Conservation (phyloP, 1,284 basidiomycete genomes). For the Fistulina hepatica region DNA sequence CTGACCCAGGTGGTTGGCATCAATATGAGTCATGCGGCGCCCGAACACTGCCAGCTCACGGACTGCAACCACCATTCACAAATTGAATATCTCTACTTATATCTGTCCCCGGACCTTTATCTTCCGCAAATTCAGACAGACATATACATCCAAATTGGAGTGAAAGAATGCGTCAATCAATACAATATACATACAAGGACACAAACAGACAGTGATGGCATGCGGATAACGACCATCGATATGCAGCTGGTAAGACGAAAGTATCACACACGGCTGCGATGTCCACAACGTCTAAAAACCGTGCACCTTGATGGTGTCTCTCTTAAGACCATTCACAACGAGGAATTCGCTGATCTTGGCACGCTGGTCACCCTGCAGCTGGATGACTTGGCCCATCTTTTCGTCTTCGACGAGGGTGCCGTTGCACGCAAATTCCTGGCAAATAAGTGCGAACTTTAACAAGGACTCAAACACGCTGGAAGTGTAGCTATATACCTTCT, state of each 20-base stretch:
- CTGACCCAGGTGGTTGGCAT: no score
- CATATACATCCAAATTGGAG: no score
- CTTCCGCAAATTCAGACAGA: no score
- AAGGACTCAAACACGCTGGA: background rate
- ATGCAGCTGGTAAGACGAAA: constrained; percentile 1
- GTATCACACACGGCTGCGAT: no score
- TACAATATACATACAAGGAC: constrained; percentile 7
- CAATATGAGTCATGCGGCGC: no score
- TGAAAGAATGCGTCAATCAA: no score
- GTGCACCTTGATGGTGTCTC: constrained; percentile 73
- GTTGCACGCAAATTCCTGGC: constrained; percentile 97
- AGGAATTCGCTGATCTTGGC: constrained; percentile 85
- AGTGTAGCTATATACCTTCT: constrained; percentile 57
- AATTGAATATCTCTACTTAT: no score
- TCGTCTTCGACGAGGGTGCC: constrained; percentile 95
- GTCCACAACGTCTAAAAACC: constrained; percentile 51
- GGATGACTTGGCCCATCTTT: constrained; percentile 96
- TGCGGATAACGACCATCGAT: constrained; percentile 9
- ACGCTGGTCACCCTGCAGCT: constrained; percentile 98
- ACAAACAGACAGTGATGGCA: constrained; percentile 8
- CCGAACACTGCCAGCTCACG: no score
- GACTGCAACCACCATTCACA: no score
- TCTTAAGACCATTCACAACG: constrained; percentile 64
- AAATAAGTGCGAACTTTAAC: background rate
- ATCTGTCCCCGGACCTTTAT: no score